phyloP scores from a whole-genome alignment of 2,329 filamentous ascomycete genomes.

The Botryotinia calthae region DNA sequence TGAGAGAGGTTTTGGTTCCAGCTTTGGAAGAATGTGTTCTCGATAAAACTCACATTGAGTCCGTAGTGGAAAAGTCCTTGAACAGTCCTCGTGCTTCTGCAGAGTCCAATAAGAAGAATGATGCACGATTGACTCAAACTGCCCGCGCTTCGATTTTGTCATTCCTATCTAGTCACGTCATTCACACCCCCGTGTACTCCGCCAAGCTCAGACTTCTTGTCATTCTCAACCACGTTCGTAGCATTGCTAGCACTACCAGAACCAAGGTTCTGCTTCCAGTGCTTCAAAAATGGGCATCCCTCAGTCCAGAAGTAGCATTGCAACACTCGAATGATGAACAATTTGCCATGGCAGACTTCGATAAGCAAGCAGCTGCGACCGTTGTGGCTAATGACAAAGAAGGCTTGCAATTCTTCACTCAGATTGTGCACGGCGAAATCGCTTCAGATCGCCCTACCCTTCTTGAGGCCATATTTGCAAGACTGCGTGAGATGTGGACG shows the following conservation, averaged over 20 bases:
- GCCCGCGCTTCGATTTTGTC: slow-evolving; percentile 63
- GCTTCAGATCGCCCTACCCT: slow-evolving; percentile 51
- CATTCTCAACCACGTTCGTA: slow-evolving; percentile 69
- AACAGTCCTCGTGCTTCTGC: slow-evolving; percentile 49
- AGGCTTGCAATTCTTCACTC: slow-evolving; percentile 53
- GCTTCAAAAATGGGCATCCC: slow-evolving; percentile 64
- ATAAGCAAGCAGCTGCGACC: slow-evolving; percentile 51
- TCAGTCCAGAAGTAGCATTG: slow-evolving; percentile 51
- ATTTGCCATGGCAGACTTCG: slow-evolving; percentile 47
- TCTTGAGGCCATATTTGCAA: slow-evolving; percentile 62
- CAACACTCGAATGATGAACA: slow-evolving; percentile 50
- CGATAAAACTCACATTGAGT: slow-evolving; percentile 68
- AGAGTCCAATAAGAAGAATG: slow-evolving; percentile 46
- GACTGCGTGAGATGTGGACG: slow-evolving; percentile 70
- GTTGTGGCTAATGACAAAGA: slow-evolving; percentile 57
- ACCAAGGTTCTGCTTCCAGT: slow-evolving; percentile 74
- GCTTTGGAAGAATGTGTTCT: slow-evolving; percentile 82
- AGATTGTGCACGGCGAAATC: slow-evolving; percentile 47
- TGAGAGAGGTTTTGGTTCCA: slow-evolving; percentile 67
- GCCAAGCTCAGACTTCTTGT: slow-evolving; percentile 72
- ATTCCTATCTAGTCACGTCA: slow-evolving; percentile 71
- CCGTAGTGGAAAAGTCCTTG: slow-evolving; percentile 59
- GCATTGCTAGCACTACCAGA: slow-evolving; percentile 65
- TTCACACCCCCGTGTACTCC: slow-evolving; percentile 63
- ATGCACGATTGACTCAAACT: slow-evolving; percentile 52